Evolutionary conservation across 805 yeast genomes (phyloP), one percentile per base, ranked within the genome.

Genomic region (Suhomyces sp.): DNA sequence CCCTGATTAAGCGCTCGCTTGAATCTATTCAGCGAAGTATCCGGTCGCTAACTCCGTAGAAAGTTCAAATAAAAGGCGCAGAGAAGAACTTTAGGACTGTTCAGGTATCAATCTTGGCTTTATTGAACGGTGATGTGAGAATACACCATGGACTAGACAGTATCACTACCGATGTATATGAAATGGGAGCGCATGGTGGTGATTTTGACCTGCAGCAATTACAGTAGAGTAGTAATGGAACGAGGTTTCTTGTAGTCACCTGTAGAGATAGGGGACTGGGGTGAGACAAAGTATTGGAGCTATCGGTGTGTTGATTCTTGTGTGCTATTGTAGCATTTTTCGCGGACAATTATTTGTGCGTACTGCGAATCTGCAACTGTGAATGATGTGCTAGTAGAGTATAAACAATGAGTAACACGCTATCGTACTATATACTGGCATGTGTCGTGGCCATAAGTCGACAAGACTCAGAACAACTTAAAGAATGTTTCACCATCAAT

Each of bases 401-500:
- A 24, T 24, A 12, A 13, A 19, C 41, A 9, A 46, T 46, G 49
- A 29, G 43, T n/a, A 44, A 25, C 24, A 49, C 47, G 15, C 40
- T 49, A 12, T 25, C 41, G 24, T 35, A 58, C 13, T 68, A 67
- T 47, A 61, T 69, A 35, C 64, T 57, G 51, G 51, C 54, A 13
- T 60, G 63, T 17, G 52, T 57, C 6, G 45, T 43, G 15, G 65
- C 71, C 7, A 56, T 67, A 12, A 47, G 46, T 9, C 44, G 41
- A 12, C 57, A 61, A 25, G 62, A 68, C 21, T 53, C 62, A 10
- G 21, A 15, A 4, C 44, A 49, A 37, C 58, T 71, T 40, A 58
- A 57, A 31, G 45, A 44, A 20, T 68, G 69, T 46, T 56, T 71
- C 35, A 63, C 73, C 21, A 69, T 75, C 37, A 72, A 67, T 54